Percentiles rank a stretch among this genome's conserved stretches.
Evolutionary conservation across 2,329 filamentous ascomycete genomes (phyloP).

Genomic region (Diaporthe sp.): DNA sequence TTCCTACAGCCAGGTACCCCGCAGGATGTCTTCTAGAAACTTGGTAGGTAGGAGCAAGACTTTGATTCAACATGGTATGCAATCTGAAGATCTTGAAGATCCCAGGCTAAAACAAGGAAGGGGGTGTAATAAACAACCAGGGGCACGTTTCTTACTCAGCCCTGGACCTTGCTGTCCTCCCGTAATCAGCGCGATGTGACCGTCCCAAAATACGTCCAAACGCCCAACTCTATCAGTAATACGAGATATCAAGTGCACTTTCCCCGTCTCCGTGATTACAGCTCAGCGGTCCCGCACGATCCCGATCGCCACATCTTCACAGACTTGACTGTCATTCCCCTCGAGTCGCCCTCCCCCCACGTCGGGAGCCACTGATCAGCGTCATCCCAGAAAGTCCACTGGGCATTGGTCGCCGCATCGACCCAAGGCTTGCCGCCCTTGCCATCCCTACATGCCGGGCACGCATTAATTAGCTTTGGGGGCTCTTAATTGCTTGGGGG

Average conservation of each 20-base stretch:
- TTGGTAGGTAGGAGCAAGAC: constrained; percentile 5
- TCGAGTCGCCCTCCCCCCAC: constrained; percentile 59
- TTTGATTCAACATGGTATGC: neutral
- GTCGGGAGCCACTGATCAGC: constrained; percentile 59
- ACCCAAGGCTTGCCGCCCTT: constrained; percentile 62
- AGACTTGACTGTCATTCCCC: constrained; percentile 61
- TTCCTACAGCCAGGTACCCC: neutral
- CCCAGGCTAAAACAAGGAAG: neutral
- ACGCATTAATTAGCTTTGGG: constrained; percentile 34
- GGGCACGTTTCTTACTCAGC: constrained; percentile 16
- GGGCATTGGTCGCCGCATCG: constrained; percentile 56
- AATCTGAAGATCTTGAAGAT: constrained; percentile 20
- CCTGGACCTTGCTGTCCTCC: neutral
- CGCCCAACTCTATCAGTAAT: constrained; percentile 19
- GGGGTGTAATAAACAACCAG: neutral
- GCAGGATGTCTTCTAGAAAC: constrained; percentile 3
- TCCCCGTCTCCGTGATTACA: constrained; percentile 17
- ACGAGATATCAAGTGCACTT: constrained; percentile 2
- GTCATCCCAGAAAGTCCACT: constrained; percentile 59
- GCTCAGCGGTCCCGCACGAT: constrained; percentile 44
- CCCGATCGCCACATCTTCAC: constrained; percentile 64
- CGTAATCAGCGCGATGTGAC: constrained; percentile 25
- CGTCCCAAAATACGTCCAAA: constrained; percentile 29
- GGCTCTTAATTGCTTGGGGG: neutral
- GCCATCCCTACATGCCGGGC: constrained; percentile 53